Base-by-base conservation (phyloP, 257 asterid genomes). In the Nicotiana attenuata region DNA sequence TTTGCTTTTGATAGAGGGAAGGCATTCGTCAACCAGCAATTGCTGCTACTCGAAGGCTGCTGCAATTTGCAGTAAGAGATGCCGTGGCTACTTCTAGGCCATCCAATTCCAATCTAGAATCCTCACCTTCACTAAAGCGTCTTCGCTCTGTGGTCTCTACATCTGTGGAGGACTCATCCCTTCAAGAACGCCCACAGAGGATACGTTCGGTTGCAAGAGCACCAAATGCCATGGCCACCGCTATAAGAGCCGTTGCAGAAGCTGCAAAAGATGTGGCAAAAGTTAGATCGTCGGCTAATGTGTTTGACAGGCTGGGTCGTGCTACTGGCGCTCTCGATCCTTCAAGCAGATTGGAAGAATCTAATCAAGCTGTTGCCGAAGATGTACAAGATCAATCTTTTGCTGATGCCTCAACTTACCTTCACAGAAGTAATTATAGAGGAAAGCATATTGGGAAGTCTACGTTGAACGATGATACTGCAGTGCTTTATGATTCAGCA, bases 1-100 rank as follows among this genome's bases (percentile, higher is more conserved):
- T 19, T 64, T 87, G 56, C 59, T 81, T 65, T 82, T 88, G 77
- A 61, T 90, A 94, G 98, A 89, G 90, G 84, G 95, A 88, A 75
- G 86, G 68, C 45, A 87, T 76, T 80, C 83, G 91, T 81, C 94
- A 88, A 83, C 82, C 89, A 80, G 52, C 93, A 56, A 87, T 90
- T 41, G 88, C 90, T 89, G 98, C 97, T 26, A 86, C 98, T 15
- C 87, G 97, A 85, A 93, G 99, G 76, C 84, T 96, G 86, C 93
- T 96, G 84, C 99, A 94, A 83, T 92, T 88, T 86, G 99, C 99
- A 26, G 97, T 96, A 55, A 94, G 98, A 68, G 99, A 96, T 89
- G 98, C 99, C 55, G 96, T 96, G 59, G 96, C 87, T 76, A 88
- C 97, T 83, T 87, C 93, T 69, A 90, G 90, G 90, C 88, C 92